Percentiles rank a stretch among this genome's conserved stretches.
These are phyloP conservation scores for Aspergillus spinulosporus DNA, from an alignment of 2,329 filamentous ascomycete genomes.

Conservation along the genomic window DNA sequence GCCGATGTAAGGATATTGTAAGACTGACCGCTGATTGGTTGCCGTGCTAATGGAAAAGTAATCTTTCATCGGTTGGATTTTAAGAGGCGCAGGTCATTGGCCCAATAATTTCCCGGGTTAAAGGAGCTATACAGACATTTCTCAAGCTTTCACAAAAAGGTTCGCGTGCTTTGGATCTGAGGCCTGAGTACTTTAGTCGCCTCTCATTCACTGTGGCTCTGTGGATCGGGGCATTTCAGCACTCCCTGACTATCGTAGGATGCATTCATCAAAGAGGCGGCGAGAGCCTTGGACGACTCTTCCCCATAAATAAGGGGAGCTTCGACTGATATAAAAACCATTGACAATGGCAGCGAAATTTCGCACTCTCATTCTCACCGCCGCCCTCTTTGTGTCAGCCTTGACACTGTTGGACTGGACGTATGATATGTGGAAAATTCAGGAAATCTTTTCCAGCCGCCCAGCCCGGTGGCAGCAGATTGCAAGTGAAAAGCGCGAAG, in stretches of 20 bases:
- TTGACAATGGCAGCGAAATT: constrained; percentile 8
- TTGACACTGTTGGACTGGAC: constrained; percentile 5
- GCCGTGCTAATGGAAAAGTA: constrained; percentile 3
- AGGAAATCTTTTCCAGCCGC: constrained; percentile 7
- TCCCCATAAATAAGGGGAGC: constrained; percentile 4
- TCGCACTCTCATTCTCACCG: background rate
- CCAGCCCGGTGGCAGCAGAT: constrained; percentile 6
- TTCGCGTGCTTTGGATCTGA: constrained; percentile 3
- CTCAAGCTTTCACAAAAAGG: constrained; percentile 5
- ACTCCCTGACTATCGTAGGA: background rate
- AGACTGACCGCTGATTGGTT: constrained; percentile 12
- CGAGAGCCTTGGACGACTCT: constrained; percentile 1
- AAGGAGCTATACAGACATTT: constrained; percentile 9
- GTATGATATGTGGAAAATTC: constrained; percentile 10
- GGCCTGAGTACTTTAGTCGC: constrained; percentile 7
- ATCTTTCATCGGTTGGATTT: constrained; percentile 12
- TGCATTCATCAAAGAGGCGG: constrained; percentile 5
- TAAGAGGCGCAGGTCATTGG: constrained; percentile 8
- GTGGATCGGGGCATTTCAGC: constrained; percentile 7
- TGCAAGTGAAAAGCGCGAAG: constrained; percentile 8
- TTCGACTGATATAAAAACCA: constrained; percentile 7
- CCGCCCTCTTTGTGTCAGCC: constrained; percentile 3
- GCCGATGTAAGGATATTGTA: constrained; percentile 5
- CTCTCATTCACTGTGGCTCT: constrained; percentile 3
- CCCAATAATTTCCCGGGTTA: constrained; percentile 4